Percentiles rank a stretch among this genome's conserved stretches.
phyloP scores from a whole-genome alignment of 169 alveolate genomes.

The Theileria orientalis region DNA sequence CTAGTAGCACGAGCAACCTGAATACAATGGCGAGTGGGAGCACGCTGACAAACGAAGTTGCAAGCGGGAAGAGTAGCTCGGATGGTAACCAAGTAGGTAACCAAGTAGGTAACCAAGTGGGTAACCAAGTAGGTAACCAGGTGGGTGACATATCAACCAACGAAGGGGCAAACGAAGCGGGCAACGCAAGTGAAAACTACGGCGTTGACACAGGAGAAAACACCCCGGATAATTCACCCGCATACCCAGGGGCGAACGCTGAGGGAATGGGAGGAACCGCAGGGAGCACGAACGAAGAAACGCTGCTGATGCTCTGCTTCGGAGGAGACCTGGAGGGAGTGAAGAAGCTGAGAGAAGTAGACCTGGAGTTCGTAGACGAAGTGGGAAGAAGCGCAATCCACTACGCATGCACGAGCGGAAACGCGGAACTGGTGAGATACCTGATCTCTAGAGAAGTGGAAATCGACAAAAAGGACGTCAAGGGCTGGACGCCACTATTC shows the following conservation, averaged over 20 bases:
- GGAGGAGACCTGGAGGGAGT: slow-evolving; percentile 75
- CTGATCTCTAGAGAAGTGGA: slow-evolving; percentile 71
- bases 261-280: not conserved
- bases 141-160: not conserved
- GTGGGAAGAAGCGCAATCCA: slow-evolving; percentile 85
- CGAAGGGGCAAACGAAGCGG: not conserved
- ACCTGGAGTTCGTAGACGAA: slow-evolving; percentile 74
- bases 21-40: not conserved
- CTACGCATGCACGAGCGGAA: slow-evolving; percentile 83
- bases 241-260: not conserved
- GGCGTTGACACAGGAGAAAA: slow-evolving; percentile 1
- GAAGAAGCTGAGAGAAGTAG: slow-evolving; percentile 62
- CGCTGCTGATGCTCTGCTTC: slow-evolving; percentile 36
- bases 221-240: not conserved
- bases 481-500: slow-evolving; percentile 83
- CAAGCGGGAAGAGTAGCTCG: not conserved
- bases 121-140: not conserved
- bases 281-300: not conserved
- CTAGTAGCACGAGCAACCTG: not conserved
- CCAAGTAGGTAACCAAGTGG: not conserved
- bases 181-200: not conserved
- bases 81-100: not conserved
- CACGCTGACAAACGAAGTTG: not conserved
- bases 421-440: slow-evolving; percentile 68
- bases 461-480: slow-evolving; percentile 76